Conservation (phyloP, 2,329 filamentous ascomycete genomes). For the Fusarium setosum region DNA sequence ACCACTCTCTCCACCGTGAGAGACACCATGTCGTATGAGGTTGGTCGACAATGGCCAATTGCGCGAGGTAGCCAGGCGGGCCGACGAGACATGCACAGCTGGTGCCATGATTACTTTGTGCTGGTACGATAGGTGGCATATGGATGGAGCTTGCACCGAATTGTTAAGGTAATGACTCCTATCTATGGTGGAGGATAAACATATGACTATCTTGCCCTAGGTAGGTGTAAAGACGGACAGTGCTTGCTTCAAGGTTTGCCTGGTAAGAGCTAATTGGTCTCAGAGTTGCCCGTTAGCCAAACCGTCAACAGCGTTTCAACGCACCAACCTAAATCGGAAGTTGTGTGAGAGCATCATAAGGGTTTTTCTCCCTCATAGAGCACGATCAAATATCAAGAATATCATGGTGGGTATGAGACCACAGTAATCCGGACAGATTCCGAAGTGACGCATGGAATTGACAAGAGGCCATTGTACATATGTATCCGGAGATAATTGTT, state of each 20-base stretch:
- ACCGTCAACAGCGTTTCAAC: too few relatives aligned
- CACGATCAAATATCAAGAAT: too few relatives aligned
- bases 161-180: not conserved
- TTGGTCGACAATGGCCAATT: constrained; percentile 6
- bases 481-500: not conserved
- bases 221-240: too few relatives aligned
- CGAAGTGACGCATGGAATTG: constrained; percentile 15
- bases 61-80: constrained; percentile 4
- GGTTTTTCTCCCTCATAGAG: too few relatives aligned
- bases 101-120: not conserved
- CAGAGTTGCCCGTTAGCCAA: too few relatives aligned
- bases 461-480: constrained; percentile 12
- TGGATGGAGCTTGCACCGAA: constrained; percentile 3
- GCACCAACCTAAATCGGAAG: not conserved
- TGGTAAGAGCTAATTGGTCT: too few relatives aligned
- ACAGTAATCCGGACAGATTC: not conserved
- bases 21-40: constrained; percentile 31
- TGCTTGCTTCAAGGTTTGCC: too few relatives aligned
- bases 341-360: too few relatives aligned
- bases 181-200: too few relatives aligned
- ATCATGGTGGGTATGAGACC: not conserved
- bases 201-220: too few relatives aligned
- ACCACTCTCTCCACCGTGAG: not conserved
- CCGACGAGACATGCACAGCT: constrained; percentile 10
- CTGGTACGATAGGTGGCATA: not conserved